Evolutionary conservation across 345 rosid genomes (phyloP), one percentile per base, ranked within the genome.

Genomic region (Eucalyptus viminalis): DNA sequence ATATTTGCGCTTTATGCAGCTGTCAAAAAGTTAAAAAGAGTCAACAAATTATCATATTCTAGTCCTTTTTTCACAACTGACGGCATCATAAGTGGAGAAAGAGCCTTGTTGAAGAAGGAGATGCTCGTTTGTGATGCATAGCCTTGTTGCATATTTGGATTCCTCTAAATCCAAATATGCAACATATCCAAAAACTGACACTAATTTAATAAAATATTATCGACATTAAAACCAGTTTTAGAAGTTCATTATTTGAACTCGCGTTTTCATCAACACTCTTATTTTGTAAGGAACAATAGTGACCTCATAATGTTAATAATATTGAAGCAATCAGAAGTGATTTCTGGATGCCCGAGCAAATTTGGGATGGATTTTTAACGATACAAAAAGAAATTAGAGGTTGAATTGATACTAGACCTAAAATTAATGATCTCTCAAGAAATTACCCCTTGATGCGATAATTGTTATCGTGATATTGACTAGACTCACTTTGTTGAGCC

Each of bases 271-370:
- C 8, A 13, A 62, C 8, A 29, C 0, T 29, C 17, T 12, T 8
- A 62, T 12, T 29, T 62, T 13, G 8, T 29, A 27, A 29, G 34
- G 16, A 29, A 12, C 4, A 62, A 29, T 13, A 62, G 8, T 1
- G 0, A 62, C 17, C 16, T 62, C 8, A 0, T 27, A 14, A 37
- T 11, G 5, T 21, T 3, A 24, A 76, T 37, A 76, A 3, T 19
- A 19, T 6, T 72, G 5, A 76, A 76, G 14, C 22, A 11, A 76
- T 21, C 1, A 1, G 1, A 17, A 5, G 14, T 11, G 0, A 1
- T 37, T 72, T 19, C 2, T 29, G 0, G 2, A 76, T 4, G 14
- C 8, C 1, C 0, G 5, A 13, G 4, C 27, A 72, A 12, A 72
- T 37, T 19, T 72, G 15, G 14, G 1, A 17, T 0, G 2, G 7